Conservation (phyloP, 177 flowering plant genomes). For the Vitis hybrid region DNA sequence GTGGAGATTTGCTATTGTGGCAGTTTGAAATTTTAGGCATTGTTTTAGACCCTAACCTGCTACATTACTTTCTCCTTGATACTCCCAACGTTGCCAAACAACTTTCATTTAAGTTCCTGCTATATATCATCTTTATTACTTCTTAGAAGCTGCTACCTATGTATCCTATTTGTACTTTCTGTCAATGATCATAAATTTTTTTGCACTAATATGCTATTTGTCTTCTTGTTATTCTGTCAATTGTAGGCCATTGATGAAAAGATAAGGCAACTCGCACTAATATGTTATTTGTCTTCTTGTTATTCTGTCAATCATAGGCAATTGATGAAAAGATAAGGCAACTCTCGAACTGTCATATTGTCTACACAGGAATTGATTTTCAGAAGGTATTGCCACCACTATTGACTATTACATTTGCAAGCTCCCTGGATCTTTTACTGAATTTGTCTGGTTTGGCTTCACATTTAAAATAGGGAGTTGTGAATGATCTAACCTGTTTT, state of each 20-base stretch:
- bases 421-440: neutral
- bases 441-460: neutral
- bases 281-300: neutral
- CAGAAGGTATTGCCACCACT: constrained; percentile 60
- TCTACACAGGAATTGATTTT: constrained; percentile 83
- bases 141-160: neutral
- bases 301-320: constrained; percentile 50
- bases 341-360: constrained; percentile 92
- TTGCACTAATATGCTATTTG: constrained; percentile 13
- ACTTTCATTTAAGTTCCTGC: too few relatives aligned
- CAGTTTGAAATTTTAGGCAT: neutral
- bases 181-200: neutral
- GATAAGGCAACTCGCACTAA: constrained; percentile 64
- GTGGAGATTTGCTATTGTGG: neutral
- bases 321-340: constrained; percentile 96
- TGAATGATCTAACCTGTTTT: neutral
- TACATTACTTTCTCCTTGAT: neutral
- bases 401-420: neutral
- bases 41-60: neutral
- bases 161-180: neutral
- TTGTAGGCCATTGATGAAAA: constrained; percentile 94
- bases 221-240: constrained; percentile 11
- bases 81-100: too few relatives aligned
- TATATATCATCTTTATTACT: neutral
- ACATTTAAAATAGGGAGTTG: too few relatives aligned